Conservation (phyloP, 768 basidiomycete species). For the Mrakia gelida region DNA sequence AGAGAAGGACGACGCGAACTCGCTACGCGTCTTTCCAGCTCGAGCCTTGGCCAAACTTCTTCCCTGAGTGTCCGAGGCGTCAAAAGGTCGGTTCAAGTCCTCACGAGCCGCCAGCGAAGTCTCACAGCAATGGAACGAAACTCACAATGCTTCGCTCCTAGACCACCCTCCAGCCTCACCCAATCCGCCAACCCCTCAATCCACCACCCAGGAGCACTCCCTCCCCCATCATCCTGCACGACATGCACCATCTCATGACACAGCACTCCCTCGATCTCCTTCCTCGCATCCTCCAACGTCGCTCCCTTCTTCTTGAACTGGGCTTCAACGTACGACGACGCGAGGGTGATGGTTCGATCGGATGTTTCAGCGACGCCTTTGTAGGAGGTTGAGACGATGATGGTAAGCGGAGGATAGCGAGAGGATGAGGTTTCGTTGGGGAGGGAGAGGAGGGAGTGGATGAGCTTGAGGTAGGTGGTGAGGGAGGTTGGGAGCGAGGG, state of each 20-base stretch:
- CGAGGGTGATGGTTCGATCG: background rate
- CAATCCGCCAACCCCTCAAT: constrained; percentile 3
- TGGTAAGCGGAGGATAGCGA: background rate
- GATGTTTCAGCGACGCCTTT: constrained; percentile 3
- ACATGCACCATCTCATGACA: constrained; percentile 15
- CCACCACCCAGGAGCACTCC: constrained; percentile 10
- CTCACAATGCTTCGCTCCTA: constrained; percentile 18
- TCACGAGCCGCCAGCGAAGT: background rate
- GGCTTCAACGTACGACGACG: background rate
- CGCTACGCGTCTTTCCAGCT: background rate
- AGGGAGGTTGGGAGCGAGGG: background rate
- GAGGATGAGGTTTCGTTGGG: background rate
- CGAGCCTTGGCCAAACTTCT: background rate
- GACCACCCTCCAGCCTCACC: background rate
- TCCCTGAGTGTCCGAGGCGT: background rate
- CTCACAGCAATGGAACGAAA: background rate
- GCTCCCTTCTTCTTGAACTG: constrained; percentile 1
- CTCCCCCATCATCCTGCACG: background rate
- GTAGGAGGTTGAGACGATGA: background rate
- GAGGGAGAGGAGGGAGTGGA: background rate
- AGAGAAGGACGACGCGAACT: background rate
- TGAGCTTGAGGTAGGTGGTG: constrained; percentile 1
- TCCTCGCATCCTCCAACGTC: background rate
- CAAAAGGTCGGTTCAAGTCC: background rate
- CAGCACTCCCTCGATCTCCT: constrained; percentile 8